Conservation (phyloP, 805 yeast species). For the Yamadazyma sp. region DNA sequence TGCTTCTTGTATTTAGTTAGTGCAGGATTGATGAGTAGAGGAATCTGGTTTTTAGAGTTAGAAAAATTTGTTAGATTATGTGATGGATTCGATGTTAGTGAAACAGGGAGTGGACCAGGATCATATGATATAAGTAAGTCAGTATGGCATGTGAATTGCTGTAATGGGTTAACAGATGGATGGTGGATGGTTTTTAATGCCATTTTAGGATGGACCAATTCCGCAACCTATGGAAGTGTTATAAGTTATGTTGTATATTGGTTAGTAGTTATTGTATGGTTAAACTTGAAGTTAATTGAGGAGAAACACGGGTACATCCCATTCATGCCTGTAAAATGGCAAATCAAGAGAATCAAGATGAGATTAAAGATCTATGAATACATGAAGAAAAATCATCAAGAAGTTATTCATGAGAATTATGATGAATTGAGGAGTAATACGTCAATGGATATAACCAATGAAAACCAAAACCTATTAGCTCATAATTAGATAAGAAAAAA, state of each 20-base stretch:
- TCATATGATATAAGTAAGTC: constrained; percentile 39
- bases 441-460: neutral
- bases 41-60: constrained; percentile 43
- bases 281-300: constrained; percentile 29
- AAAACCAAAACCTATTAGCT: no score
- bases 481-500: no score
- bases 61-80: constrained; percentile 36
- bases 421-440: constrained; percentile 7
- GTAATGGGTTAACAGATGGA: constrained; percentile 43
- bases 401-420: constrained; percentile 1
- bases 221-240: constrained; percentile 45
- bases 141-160: constrained; percentile 48
- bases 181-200: constrained; percentile 49
- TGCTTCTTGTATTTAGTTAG: constrained; percentile 42
- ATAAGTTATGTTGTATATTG: constrained; percentile 35
- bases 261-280: constrained; percentile 30
- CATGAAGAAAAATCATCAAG: neutral
- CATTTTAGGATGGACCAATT: constrained; percentile 44
- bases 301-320: constrained; percentile 39
- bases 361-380: constrained; percentile 13
- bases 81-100: constrained; percentile 41
- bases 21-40: constrained; percentile 44
- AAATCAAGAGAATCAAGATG: constrained; percentile 33
- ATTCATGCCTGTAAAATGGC: constrained; percentile 39
- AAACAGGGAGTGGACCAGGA: constrained; percentile 46